phyloP scores from a whole-genome alignment of 768 basidiomycete genomes.

The Xerocomellus chrysenteron region DNA sequence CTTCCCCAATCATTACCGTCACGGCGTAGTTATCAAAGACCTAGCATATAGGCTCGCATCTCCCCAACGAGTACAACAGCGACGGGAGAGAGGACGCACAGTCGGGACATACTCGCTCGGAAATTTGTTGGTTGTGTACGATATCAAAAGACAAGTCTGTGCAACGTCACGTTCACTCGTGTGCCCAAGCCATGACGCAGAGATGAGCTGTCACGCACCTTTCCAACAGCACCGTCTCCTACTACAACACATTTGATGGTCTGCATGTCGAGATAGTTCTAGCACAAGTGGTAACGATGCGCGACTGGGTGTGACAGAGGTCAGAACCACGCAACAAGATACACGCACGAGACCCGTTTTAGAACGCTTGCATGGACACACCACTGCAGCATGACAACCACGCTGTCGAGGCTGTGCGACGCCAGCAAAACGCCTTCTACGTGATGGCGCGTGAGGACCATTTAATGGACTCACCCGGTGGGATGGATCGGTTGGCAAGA shows the following conservation, averaged over 20 bases:
- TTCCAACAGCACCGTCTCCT: conserved; percentile 97
- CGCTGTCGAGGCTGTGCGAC: conserved; percentile 25
- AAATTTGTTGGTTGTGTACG: conserved; percentile 97
- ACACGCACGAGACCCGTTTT: conserved; percentile 28
- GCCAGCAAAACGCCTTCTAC: conserved; percentile 9
- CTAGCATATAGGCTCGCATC: conserved; percentile 39
- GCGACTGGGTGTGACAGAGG: conserved; percentile 9
- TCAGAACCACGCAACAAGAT: conserved; percentile 19
- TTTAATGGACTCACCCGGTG: conserved; percentile 22
- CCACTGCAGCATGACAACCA: conserved; percentile 33
- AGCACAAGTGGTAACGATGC: conserved; percentile 15
- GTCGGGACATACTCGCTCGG: conserved; percentile 99
- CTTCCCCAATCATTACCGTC: conserved; percentile 99
- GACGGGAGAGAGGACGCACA: conserved; percentile 48
- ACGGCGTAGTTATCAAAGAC: conserved; percentile 98
- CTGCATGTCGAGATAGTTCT: conserved; percentile 59
- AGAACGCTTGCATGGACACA: conserved; percentile 16
- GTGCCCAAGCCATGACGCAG: neutral
- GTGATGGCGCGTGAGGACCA: neutral
- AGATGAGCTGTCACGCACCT: conserved; percentile 55
- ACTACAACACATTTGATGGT: conserved; percentile 98
- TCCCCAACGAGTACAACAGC: conserved; percentile 12
- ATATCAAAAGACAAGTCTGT: conserved; percentile 94
- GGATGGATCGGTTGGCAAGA: conserved; percentile 15
- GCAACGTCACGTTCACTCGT: conserved; percentile 1